Base-by-base conservation (phyloP, 208 protist species). In the Lotmaria passim region DNA sequence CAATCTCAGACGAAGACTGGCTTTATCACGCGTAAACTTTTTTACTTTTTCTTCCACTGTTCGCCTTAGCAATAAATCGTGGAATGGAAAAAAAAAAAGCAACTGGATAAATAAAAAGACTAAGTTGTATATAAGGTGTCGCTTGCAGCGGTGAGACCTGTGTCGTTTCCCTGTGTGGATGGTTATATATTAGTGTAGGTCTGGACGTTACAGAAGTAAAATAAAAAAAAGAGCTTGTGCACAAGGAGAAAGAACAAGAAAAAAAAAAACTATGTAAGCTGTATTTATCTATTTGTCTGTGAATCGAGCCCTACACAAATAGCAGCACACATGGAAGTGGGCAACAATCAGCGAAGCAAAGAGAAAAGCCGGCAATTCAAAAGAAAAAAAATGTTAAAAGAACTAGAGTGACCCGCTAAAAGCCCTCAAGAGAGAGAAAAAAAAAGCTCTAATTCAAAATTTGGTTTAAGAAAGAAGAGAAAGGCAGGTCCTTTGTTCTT, bases 211-310 rank as follows among this genome's bases (percentile, higher is more conserved):
- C 12, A 12, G 3, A 17, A 52, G 26, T 21, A 23, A 51, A 31
- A 55, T 31, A 31, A 71, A 55, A 24, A n/a, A 55, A 61, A 53
- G 41, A 14, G 43, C 7, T 57, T 23, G 10, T 6, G 23, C 23
- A 60, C 23, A 30, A 65, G 41, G 55, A 67, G 34, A 43, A 74
- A 31, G 41, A 44, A 14, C n/a, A n/a, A n/a, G 33, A 30, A 46
- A 50, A 50, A n/a, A 14, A 52, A 47, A 51, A 50, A 15, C 7
- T 6, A 21, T 21, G 2, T 21, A 70, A 61, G 23, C 11, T 12
- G 36, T 15, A 41, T 41, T 41, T 41, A 41, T 12, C 12, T 12
- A 12, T 12, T 15, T 7, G 36, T 41, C 10, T 12, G 36, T 41
- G 36, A 7, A 41, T 41, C 36, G 12, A 41, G 12, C 7, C 12